Evolutionary conservation across 2,329 filamentous ascomycete genomes (phyloP).

Genomic region (Ceratocystis eucalypticola): DNA sequence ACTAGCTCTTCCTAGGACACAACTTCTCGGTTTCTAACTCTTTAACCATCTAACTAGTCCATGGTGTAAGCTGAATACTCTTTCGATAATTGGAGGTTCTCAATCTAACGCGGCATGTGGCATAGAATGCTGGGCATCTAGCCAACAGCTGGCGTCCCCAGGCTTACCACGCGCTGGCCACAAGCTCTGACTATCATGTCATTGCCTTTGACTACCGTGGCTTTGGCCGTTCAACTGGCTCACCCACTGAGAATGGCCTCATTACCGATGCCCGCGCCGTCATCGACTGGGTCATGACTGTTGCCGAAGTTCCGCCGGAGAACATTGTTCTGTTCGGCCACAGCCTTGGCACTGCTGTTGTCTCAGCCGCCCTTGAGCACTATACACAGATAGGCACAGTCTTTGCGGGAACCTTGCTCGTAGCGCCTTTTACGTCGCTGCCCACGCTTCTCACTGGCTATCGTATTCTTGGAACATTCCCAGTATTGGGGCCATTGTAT

Average conservation of each 20-base stretch:
- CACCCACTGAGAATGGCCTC: slow-evolving; percentile 65
- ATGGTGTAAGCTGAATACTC: slow-evolving; percentile 13
- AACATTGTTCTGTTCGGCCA: slow-evolving; percentile 75
- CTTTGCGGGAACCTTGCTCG: slow-evolving; percentile 68
- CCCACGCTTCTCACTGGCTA: slow-evolving; percentile 63
- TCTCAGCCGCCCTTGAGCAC: slow-evolving; percentile 57
- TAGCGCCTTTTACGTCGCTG: slow-evolving; percentile 66
- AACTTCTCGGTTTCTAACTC: no score
- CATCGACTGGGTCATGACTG: slow-evolving; percentile 56
- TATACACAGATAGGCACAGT: slow-evolving; percentile 48
- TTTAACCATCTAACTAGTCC: slow-evolving; percentile 12
- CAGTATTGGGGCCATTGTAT: slow-evolving; percentile 62
- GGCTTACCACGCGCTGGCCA: slow-evolving; percentile 63
- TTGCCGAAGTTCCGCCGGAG: slow-evolving; percentile 49
- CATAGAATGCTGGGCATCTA: slow-evolving; percentile 70
- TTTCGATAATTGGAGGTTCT: neutral
- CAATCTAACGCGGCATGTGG: slow-evolving; percentile 4
- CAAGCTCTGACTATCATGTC: slow-evolving; percentile 62
- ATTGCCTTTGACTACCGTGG: slow-evolving; percentile 86
- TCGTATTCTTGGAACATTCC: slow-evolving; percentile 62
- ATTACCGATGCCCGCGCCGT: slow-evolving; percentile 64
- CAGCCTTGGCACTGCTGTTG: slow-evolving; percentile 76
- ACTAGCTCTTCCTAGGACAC: neutral
- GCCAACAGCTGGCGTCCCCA: slow-evolving; percentile 64
- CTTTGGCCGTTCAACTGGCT: slow-evolving; percentile 69